phyloP scores from a whole-genome alignment of 352 stramenopile species.

The Phytophthora ohioensis region DNA sequence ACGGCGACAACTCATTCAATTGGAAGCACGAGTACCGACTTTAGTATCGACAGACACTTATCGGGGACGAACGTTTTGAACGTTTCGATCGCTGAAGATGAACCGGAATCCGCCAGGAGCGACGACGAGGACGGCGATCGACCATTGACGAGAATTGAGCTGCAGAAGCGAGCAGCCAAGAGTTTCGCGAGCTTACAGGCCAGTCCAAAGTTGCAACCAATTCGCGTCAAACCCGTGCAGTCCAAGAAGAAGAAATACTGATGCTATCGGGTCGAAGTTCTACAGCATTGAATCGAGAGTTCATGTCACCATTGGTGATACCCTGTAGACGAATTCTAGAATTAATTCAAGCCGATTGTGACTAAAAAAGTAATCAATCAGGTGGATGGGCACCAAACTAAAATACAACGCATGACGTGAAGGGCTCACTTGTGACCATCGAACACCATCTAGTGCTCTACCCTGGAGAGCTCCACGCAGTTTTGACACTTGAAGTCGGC shows the following conservation, averaged over 20 bases:
- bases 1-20: neutral
- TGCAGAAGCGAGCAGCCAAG: conserved; percentile 68
- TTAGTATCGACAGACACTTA: conserved; percentile 17
- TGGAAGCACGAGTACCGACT: conserved; percentile 10
- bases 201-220: conserved; percentile 53
- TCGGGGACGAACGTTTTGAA: conserved; percentile 37
- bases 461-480: neutral
- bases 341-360: neutral
- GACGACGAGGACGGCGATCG: conserved; percentile 76
- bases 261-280: conserved; percentile 4
- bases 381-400: neutral
- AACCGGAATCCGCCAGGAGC: conserved; percentile 47
- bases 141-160: conserved; percentile 66
- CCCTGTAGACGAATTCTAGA: too few species aligned
- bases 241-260: conserved; percentile 59
- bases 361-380: neutral
- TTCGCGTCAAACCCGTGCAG: conserved; percentile 34
- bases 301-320: too few species aligned
- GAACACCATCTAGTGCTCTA: neutral
- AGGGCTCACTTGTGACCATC: neutral
- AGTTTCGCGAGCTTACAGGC: conserved; percentile 58
- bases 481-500: neutral
- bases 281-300: neutral
- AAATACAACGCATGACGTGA: neutral
- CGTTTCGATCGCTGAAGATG: conserved; percentile 60